These are phyloP conservation scores for Falciphora oryzae DNA, from an alignment of 2,329 filamentous ascomycete species.

Conservation along the genomic window DNA sequence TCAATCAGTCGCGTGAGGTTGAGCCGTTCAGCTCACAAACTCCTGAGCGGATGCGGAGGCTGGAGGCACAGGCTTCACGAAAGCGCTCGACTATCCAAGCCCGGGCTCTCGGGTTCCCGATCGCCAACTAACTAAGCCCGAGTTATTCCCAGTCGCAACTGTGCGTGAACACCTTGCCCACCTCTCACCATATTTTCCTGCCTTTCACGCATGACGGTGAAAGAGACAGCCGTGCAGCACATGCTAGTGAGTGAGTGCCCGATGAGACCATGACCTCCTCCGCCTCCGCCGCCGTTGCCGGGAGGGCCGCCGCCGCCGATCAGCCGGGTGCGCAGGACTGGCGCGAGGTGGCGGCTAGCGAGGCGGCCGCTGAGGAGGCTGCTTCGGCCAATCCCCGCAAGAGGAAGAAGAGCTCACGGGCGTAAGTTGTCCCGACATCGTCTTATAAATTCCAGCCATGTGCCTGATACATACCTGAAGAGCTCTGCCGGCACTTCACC, in stretches of 20 bases:
- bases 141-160: not conserved
- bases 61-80: not conserved
- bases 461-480: too few species aligned
- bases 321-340: slow-evolving; percentile 11
- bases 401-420: slow-evolving; percentile 30
- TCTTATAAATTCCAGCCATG: not conserved
- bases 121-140: too few species aligned
- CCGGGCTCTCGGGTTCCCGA: too few species aligned
- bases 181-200: not conserved
- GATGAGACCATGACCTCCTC: slow-evolving; percentile 7
- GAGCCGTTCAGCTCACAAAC: not conserved
- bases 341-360: slow-evolving; percentile 12
- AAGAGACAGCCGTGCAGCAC: not conserved
- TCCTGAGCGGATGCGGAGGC: not conserved
- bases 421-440: slow-evolving; percentile 20
- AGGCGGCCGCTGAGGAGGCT: slow-evolving; percentile 14
- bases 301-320: not conserved
- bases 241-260: not conserved
- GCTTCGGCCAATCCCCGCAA: slow-evolving; percentile 26
- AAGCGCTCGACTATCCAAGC: not conserved
- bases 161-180: too few species aligned
- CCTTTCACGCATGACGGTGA: not conserved
- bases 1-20: not conserved
- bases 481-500: not conserved
- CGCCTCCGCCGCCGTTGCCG: slow-evolving; percentile 6